Conservation (phyloP, 164 flowering plant species). For the Umbellularia californica region DNA sequence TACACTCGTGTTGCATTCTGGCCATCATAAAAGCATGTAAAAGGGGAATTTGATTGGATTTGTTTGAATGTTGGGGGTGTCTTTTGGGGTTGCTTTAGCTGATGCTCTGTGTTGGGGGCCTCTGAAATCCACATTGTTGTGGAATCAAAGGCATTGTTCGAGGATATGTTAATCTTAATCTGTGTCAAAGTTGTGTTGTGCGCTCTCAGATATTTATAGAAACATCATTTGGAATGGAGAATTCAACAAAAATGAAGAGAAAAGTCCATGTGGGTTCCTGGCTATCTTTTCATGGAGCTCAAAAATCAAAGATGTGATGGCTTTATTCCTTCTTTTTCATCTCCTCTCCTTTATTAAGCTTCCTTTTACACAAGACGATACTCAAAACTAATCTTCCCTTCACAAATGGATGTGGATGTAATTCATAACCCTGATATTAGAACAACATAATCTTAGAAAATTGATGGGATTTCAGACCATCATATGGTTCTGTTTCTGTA, state of each 20-base stretch:
- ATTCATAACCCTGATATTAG: background rate
- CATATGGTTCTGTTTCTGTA: background rate
- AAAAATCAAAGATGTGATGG: background rate
- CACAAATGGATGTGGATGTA: background rate
- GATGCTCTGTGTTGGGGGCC: constrained; percentile 13
- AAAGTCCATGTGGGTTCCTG: background rate
- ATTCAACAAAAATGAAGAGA: background rate
- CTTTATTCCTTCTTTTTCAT: background rate
- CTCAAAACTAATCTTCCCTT: background rate
- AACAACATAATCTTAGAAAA: background rate
- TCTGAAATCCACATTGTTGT: background rate
- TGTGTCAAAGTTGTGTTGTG: constrained; percentile 4
- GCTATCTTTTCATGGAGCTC: constrained; percentile 2
- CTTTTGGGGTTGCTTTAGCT: constrained; percentile 8
- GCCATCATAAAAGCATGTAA: constrained; percentile 29
- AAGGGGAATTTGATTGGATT: constrained; percentile 27
- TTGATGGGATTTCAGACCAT: background rate
- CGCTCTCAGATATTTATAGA: background rate
- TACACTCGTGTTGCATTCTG: constrained; percentile 35
- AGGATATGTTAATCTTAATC: constrained; percentile 6
- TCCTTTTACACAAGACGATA: background rate
- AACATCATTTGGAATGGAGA: constrained; percentile 2
- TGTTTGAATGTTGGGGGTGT: constrained; percentile 27
- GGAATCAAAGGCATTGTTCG: background rate
- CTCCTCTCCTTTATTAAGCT: background rate